These are phyloP conservation scores for Globisporangium acanthophoron DNA, from an alignment of 352 stramenopile species.

Conservation along the genomic window DNA sequence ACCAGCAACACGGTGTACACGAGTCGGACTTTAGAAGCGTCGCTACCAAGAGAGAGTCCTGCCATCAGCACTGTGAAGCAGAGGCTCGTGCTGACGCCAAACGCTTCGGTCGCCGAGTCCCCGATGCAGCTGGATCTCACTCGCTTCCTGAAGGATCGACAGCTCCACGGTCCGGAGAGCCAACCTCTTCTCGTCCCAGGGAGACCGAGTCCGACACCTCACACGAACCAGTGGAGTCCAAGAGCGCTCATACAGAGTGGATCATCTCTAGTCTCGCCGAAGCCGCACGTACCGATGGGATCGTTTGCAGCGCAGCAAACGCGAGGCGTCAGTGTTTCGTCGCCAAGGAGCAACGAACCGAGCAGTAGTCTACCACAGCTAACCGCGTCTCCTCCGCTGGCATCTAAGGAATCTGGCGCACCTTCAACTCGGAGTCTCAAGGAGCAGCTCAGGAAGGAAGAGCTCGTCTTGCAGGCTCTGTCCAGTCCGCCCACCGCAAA, in stretches of 20 bases:
- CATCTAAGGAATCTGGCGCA: not conserved
- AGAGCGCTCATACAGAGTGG: not conserved
- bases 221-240: conserved; percentile 1
- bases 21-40: conserved; percentile 20
- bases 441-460: conserved; percentile 28
- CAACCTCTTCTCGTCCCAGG: not conserved
- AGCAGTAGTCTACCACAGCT: not conserved
- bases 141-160: conserved; percentile 11
- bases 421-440: not conserved
- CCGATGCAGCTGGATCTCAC: conserved; percentile 4
- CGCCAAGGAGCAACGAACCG: not conserved
- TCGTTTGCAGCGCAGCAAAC: conserved; percentile 1
- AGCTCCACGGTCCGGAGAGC: not conserved
- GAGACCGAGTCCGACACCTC: not conserved
- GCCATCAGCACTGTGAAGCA: not conserved
- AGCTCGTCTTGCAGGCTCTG: conserved; percentile 18
- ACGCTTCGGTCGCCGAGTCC: not conserved
- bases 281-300: conserved; percentile 6
- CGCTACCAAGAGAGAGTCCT: conserved; percentile 2
- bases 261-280: not conserved
- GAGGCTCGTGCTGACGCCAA: conserved; percentile 4
- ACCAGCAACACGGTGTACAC: conserved; percentile 19
- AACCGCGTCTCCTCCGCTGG: not conserved
- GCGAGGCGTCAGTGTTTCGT: not conserved
- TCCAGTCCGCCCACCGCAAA: conserved; percentile 7